Evolutionary conservation across 805 yeast species (phyloP).

Genomic region (Nakazawaea peltata): DNA sequence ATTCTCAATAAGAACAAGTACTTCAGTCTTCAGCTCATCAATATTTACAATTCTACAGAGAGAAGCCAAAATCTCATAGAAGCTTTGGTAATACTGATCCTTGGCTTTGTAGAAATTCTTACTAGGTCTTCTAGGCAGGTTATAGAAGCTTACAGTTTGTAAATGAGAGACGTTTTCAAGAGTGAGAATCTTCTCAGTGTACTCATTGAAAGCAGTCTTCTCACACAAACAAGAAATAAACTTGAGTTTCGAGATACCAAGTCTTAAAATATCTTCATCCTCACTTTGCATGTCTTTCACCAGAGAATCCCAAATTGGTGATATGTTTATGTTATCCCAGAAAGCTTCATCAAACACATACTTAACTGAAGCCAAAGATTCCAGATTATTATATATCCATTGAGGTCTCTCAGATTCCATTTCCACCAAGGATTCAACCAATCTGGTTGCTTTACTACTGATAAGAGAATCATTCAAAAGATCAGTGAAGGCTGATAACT

Average conservation of each 20-base stretch:
- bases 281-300: slow-evolving; percentile 11
- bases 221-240: slow-evolving; percentile 17
- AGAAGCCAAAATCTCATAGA: slow-evolving; percentile 11
- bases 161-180: slow-evolving; percentile 17
- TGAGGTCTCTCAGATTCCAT: neutral
- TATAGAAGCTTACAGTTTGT: slow-evolving; percentile 12
- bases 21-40: neutral
- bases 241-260: slow-evolving; percentile 16
- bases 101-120: slow-evolving; percentile 34
- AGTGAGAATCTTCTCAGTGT: slow-evolving; percentile 12
- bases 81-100: slow-evolving; percentile 29
- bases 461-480: slow-evolving; percentile 16
- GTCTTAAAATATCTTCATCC: slow-evolving; percentile 14
- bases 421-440: neutral
- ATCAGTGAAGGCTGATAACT: slow-evolving; percentile 12
- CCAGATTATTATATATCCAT: slow-evolving; percentile 15
- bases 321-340: slow-evolving; percentile 18
- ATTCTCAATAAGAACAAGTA: slow-evolving; percentile 1
- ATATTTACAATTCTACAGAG: slow-evolving; percentile 1
- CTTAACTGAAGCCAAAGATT: slow-evolving; percentile 13
- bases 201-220: slow-evolving; percentile 18
- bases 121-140: slow-evolving; percentile 14
- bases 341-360: slow-evolving; percentile 17
- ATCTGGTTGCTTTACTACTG: slow-evolving; percentile 5
- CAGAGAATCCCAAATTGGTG: slow-evolving; percentile 14